These are phyloP conservation scores for Salix viminalis DNA, from an alignment of 345 rosid species.

Conservation along the genomic window DNA sequence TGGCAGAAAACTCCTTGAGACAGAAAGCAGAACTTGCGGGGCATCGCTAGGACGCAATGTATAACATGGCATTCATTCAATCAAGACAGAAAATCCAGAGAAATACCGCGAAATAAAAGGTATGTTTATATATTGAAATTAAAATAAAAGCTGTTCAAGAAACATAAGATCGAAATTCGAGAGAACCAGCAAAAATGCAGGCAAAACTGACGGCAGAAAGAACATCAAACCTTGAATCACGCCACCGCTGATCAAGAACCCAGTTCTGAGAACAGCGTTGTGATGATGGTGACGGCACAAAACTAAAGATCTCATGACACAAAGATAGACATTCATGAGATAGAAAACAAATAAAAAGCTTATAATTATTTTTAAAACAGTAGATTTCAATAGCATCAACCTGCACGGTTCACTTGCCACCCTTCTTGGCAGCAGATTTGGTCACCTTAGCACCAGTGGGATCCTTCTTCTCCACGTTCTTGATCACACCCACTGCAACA, in stretches of 20 bases:
- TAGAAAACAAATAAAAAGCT: neutral
- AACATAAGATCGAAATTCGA: no score
- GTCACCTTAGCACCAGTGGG: slow-evolving; percentile 80
- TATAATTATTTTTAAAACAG: neutral
- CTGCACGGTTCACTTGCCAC: slow-evolving; percentile 55
- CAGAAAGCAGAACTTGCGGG: no score
- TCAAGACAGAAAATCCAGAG: no score
- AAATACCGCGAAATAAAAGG: no score
- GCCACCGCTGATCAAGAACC: slow-evolving; percentile 25
- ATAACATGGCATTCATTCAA: no score
- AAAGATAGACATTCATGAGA: neutral
- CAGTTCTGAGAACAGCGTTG: slow-evolving; percentile 16
- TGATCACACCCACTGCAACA: slow-evolving; percentile 82
- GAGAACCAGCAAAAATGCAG: neutral
- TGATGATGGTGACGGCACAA: slow-evolving; percentile 1
- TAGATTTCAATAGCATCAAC: neutral
- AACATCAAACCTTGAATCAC: neutral
- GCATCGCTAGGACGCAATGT: no score
- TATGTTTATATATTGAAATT: no score
- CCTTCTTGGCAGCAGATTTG: slow-evolving; percentile 83
- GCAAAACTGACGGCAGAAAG: neutral
- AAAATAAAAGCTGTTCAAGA: neutral
- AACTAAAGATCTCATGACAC: neutral
- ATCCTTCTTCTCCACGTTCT: slow-evolving; percentile 85
- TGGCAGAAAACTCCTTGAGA: no score